These are phyloP conservation scores for Aspergillus leporis DNA, from an alignment of 495 filamentous ascomycete genomes.

Conservation along the genomic window DNA sequence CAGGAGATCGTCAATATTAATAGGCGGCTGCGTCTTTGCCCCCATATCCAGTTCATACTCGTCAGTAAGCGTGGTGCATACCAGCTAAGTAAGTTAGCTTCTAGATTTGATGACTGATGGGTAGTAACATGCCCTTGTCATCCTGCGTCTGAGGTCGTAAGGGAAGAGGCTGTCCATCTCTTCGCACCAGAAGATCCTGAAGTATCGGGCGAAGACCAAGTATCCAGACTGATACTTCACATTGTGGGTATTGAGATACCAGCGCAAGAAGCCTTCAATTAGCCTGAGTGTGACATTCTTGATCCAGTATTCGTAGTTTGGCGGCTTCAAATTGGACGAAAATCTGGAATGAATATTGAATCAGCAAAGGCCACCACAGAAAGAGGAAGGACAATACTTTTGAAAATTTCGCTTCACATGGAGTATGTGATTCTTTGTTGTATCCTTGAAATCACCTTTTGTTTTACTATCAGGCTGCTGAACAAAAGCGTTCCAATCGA, in stretches of 20 bases:
- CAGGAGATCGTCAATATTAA: conserved; percentile 23
- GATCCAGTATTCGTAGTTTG: conserved; percentile 8
- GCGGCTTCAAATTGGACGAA: conserved; percentile 4
- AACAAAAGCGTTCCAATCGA: conserved; percentile 16
- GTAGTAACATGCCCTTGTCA: conserved; percentile 10
- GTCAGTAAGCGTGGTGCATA: neutral
- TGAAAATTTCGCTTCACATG: conserved; percentile 2
- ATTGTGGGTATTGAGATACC: conserved; percentile 16
- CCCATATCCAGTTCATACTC: conserved; percentile 18
- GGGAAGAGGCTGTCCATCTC: conserved; percentile 10
- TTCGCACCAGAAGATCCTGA: conserved; percentile 16
- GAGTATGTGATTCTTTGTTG: conserved; percentile 8
- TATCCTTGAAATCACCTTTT: conserved; percentile 1
- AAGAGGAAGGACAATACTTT: conserved; percentile 2
- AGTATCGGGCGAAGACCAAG: conserved; percentile 16
- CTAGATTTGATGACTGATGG: neutral
- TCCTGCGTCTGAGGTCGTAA: conserved; percentile 10
- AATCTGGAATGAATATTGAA: neutral
- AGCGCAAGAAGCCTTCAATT: conserved; percentile 15
- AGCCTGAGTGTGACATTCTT: conserved; percentile 13
- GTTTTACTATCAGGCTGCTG: conserved; percentile 13
- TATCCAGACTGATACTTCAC: conserved; percentile 16
- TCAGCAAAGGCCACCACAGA: neutral
- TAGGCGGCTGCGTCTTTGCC: conserved; percentile 11
- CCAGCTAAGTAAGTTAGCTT: neutral